Evolutionary conservation across 306 rosid species (phyloP).

Genomic region (Geum urbanum): DNA sequence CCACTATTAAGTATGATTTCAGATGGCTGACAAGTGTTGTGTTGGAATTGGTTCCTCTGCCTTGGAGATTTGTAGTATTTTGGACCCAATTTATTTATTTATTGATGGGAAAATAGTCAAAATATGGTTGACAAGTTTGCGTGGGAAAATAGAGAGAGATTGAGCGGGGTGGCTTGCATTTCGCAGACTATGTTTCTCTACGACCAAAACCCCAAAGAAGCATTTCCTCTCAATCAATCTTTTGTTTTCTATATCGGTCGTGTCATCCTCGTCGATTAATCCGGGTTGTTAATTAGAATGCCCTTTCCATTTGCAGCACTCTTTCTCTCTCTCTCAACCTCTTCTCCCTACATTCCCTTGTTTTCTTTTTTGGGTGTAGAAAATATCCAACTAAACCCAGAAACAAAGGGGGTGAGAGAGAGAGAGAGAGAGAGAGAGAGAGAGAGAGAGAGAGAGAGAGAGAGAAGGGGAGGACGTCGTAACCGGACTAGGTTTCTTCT

Average conservation of each 20-base stretch:
- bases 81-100: neutral
- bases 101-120: neutral
- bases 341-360: neutral
- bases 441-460: no score
- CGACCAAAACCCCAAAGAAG: conserved; percentile 8
- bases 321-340: neutral
- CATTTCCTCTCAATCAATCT: conserved; percentile 9
- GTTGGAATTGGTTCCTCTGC: no score
- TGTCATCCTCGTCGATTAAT: conserved; percentile 25
- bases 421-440: no score
- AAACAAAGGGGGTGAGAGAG: neutral
- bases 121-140: conserved; percentile 6
- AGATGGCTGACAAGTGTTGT: no score
- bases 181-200: conserved; percentile 5
- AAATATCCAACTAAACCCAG: neutral
- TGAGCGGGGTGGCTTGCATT: conserved; percentile 32
- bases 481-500: neutral
- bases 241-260: conserved; percentile 21
- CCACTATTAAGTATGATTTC: no score
- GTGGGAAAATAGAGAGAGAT: neutral
- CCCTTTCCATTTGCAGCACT: neutral
- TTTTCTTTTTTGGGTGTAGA: neutral
- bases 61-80: no score
- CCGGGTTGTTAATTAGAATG: conserved; percentile 17
- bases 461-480: conserved; percentile 3